These are phyloP conservation scores for Malassezia equina DNA, from an alignment of 1,284 basidiomycete genomes.

Conservation along the genomic window DNA sequence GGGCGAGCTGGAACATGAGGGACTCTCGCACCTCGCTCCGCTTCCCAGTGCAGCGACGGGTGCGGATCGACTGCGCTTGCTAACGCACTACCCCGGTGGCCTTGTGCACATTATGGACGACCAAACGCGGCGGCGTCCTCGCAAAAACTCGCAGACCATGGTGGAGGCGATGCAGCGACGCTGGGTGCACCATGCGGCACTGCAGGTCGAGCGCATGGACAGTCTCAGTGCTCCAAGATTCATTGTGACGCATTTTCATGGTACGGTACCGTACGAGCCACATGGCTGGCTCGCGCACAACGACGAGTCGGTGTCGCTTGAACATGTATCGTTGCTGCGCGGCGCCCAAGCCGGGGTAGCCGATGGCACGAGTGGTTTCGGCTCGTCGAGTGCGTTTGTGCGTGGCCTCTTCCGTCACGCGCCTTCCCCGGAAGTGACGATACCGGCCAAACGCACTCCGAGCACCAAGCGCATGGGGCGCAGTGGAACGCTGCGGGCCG, in stretches of 20 bases:
- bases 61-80: slow-evolving; percentile 73
- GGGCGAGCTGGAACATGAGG: slow-evolving; percentile 73
- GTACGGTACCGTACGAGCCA: slow-evolving; percentile 78
- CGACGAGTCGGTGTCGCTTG: slow-evolving; percentile 76
- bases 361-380: slow-evolving; percentile 23
- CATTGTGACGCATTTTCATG: slow-evolving; percentile 82
- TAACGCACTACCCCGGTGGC: slow-evolving; percentile 79
- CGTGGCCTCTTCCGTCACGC: slow-evolving; percentile 83
- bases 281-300: slow-evolving; percentile 83
- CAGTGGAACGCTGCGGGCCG: slow-evolving; percentile 28
- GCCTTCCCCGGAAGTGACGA: slow-evolving; percentile 59
- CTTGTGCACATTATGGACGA: slow-evolving; percentile 96
- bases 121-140: slow-evolving; percentile 70
- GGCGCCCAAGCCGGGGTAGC: slow-evolving; percentile 51
- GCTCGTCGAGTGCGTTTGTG: slow-evolving; percentile 60
- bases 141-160: slow-evolving; percentile 89
- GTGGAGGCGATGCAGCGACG: slow-evolving; percentile 85
- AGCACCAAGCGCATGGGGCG: slow-evolving; percentile 51
- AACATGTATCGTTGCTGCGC: slow-evolving; percentile 78
- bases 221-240: slow-evolving; percentile 66
- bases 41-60: slow-evolving; percentile 56
- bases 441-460: slow-evolving; percentile 56
- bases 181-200: slow-evolving; percentile 83
- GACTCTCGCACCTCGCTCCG: slow-evolving; percentile 63
- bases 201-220: slow-evolving; percentile 54